A percentile compares a stretch with the other conserved stretches of the same genome.
phyloP scores from a whole-genome alignment of 345 rosid genomes.

The Arabidopsis thaliana region DNA sequence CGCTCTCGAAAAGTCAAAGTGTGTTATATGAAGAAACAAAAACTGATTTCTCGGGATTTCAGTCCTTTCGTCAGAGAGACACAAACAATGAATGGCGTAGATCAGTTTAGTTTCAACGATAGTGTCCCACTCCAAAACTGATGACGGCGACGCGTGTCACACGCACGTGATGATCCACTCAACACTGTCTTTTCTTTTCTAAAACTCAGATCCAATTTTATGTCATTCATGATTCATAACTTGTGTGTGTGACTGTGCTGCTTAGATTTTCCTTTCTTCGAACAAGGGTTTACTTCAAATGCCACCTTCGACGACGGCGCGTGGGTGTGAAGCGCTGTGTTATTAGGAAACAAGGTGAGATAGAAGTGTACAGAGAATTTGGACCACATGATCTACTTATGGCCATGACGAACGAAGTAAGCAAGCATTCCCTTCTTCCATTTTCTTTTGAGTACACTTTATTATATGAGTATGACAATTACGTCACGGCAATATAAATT shows the following conservation, averaged over 20 bases:
- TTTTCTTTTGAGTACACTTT: constrained; percentile 25
- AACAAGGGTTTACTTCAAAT: background rate
- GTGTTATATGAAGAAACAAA: background rate
- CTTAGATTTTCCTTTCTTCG: constrained; percentile 10
- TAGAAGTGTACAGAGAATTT: constrained; percentile 30
- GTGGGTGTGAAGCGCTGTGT: constrained; percentile 1
- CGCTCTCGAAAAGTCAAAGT: constrained; percentile 17
- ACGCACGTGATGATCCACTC: constrained; percentile 40
- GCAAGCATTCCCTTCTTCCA: constrained; percentile 22
- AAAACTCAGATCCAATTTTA: constrained; percentile 30
- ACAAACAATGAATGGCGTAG: constrained; percentile 24
- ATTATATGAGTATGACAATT: constrained; percentile 31
- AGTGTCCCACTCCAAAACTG: constrained; percentile 28
- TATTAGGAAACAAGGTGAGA: background rate
- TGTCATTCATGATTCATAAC: constrained; percentile 11
- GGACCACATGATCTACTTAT: constrained; percentile 44
- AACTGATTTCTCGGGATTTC: constrained; percentile 24
- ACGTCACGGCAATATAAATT: constrained; percentile 44
- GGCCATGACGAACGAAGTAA: constrained; percentile 26
- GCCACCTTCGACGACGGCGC: constrained; percentile 40
- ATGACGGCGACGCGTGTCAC: constrained; percentile 42
- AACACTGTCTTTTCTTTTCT: constrained; percentile 13
- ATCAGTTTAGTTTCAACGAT: constrained; percentile 25
- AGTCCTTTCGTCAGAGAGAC: constrained; percentile 10
- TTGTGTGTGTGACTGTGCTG: background rate